phyloP scores from a whole-genome alignment of 768 basidiomycete genomes.

The Leccinum subtestaceum region DNA sequence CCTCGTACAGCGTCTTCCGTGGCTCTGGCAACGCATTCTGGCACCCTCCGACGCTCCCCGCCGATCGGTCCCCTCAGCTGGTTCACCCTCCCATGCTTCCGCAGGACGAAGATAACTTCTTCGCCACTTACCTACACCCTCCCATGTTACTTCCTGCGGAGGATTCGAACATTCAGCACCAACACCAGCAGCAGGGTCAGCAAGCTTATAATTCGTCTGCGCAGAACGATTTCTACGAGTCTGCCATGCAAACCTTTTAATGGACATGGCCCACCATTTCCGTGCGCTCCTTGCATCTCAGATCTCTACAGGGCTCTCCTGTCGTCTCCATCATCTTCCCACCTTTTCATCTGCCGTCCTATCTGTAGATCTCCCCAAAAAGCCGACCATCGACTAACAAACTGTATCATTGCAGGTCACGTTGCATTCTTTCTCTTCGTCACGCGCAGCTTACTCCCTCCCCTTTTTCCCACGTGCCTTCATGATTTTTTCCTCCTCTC shows the following conservation, averaged over 20 bases:
- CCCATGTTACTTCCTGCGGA: slow-evolving; percentile 50
- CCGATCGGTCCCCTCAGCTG: too few relatives aligned
- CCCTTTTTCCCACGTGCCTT: background rate
- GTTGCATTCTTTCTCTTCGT: slow-evolving; percentile 6
- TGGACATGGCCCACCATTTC: slow-evolving; percentile 2
- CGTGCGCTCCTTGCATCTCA: slow-evolving; percentile 3
- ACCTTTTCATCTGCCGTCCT: background rate
- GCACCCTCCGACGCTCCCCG: too few relatives aligned
- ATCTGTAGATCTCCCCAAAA: slow-evolving; percentile 23
- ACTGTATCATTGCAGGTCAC: slow-evolving; percentile 20
- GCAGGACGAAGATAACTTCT: slow-evolving; percentile 65
- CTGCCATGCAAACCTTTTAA: slow-evolving; percentile 35
- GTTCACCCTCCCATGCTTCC: slow-evolving; percentile 35
- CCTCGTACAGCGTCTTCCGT: too few relatives aligned
- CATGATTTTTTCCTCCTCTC: slow-evolving; percentile 1
- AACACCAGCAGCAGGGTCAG: slow-evolving; percentile 23
- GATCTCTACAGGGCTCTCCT: slow-evolving; percentile 6
- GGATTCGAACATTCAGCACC: slow-evolving; percentile 25
- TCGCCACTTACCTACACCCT: slow-evolving; percentile 52
- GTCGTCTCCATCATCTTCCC: background rate
- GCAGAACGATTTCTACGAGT: slow-evolving; percentile 32
- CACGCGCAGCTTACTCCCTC: background rate
- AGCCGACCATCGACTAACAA: background rate
- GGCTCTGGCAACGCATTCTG: too few relatives aligned
- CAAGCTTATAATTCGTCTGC: slow-evolving; percentile 16